Percentiles rank a stretch among this genome's conserved stretches.
These are phyloP conservation scores for Amylocystis lapponica DNA, from an alignment of 768 basidiomycete species.

Conservation along the genomic window DNA sequence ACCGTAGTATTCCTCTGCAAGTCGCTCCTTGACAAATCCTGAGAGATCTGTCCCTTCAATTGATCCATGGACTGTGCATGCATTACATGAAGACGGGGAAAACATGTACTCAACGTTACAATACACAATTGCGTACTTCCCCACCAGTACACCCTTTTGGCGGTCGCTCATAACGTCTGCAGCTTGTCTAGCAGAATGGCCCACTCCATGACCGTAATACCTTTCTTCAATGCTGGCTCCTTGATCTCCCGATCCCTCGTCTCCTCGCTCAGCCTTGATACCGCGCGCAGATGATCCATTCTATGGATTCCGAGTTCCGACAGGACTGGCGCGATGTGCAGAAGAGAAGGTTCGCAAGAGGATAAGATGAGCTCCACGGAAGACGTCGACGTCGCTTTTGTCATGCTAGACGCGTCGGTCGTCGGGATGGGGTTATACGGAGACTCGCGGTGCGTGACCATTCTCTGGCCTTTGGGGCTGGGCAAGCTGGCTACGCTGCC, in stretches of 20 bases:
- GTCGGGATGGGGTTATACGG: slow-evolving; percentile 8
- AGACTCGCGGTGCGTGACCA: slow-evolving; percentile 8
- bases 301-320: slow-evolving; percentile 51
- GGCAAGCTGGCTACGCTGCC: slow-evolving; percentile 18
- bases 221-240: slow-evolving; percentile 61
- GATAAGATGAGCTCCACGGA: slow-evolving; percentile 48
- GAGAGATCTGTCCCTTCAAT: too few species aligned
- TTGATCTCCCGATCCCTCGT: slow-evolving; percentile 66
- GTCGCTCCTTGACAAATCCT: too few species aligned
- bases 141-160: neutral
- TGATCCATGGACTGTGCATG: too few species aligned
- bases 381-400: slow-evolving; percentile 32
- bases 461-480: slow-evolving; percentile 5
- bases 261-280: slow-evolving; percentile 55
- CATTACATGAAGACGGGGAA: too few species aligned
- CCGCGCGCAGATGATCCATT: slow-evolving; percentile 57
- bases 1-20: too few species aligned
- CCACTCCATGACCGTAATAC: slow-evolving; percentile 74
- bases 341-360: slow-evolving; percentile 59
- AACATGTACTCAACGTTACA: too few species aligned
- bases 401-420: slow-evolving; percentile 11
- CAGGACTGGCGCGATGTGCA: slow-evolving; percentile 56
- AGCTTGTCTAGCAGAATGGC: slow-evolving; percentile 68
- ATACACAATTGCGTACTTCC: too few species aligned
- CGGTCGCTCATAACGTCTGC: slow-evolving; percentile 29